These are phyloP conservation scores for Candida nitratophila DNA, from an alignment of 805 yeast genomes.

Conservation along the genomic window DNA sequence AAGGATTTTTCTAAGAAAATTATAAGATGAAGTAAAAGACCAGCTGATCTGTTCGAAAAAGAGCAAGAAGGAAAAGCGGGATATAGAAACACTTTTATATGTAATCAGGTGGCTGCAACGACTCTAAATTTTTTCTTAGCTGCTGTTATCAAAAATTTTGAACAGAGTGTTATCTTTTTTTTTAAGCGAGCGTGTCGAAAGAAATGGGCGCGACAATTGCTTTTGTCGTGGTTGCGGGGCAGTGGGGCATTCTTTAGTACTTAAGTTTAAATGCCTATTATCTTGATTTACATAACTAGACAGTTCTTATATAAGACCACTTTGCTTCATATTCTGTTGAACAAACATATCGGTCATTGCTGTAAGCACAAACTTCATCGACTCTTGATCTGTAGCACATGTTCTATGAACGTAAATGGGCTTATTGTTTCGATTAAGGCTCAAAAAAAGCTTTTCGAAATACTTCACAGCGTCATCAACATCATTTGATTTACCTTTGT, in stretches of 20 bases:
- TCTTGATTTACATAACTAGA: neutral
- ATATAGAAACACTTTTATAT: no score
- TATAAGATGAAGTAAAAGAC: no score
- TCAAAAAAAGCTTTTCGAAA: conserved; percentile 61
- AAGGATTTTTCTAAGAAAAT: no score
- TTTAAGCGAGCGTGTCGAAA: no score
- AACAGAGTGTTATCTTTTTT: neutral
- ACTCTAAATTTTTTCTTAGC: no score
- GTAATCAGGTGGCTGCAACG: neutral
- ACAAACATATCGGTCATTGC: conserved; percentile 92
- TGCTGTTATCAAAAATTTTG: no score
- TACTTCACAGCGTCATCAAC: conserved; percentile 61
- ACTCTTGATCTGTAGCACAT: conserved; percentile 87
- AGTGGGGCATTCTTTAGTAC: no score
- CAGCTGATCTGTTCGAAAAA: neutral
- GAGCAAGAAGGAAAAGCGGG: neutral
- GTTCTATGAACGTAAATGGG: conserved; percentile 91
- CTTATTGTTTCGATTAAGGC: conserved; percentile 53
- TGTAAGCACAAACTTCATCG: conserved; percentile 83
- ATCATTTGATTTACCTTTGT: conserved; percentile 56
- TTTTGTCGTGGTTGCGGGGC: no score
- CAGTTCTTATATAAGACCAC: conserved; percentile 53
- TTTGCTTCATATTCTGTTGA: conserved; percentile 70
- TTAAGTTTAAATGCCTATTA: no score
- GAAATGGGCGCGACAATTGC: no score